Percentiles rank a stretch among this genome's conserved stretches.
Conservation (phyloP, 108 stramenopile species). For the Cylindrotheca closterium region DNA sequence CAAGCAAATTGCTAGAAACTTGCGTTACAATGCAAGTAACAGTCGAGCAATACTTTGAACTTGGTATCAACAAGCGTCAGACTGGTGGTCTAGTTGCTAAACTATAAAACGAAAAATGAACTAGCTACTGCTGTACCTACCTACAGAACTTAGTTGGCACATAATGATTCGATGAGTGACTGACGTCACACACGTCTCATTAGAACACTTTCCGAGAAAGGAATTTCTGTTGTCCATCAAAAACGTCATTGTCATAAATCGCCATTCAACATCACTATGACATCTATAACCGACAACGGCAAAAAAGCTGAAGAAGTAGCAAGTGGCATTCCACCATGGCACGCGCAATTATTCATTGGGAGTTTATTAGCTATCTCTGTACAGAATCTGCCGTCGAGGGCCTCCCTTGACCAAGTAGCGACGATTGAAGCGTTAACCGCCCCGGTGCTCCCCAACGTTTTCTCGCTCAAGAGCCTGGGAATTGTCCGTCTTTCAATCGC, state of each 20-base stretch:
- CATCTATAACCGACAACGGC: neutral
- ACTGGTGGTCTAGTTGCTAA: constrained; percentile 3
- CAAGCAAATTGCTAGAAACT: constrained; percentile 64
- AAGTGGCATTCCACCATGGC: constrained; percentile 36
- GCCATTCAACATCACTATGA: too few relatives aligned
- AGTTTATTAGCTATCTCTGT: constrained; percentile 24
- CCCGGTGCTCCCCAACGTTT: constrained; percentile 42
- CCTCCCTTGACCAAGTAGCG: constrained; percentile 58
- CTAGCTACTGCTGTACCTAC: neutral
- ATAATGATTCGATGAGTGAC: too few relatives aligned
- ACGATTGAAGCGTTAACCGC: constrained; percentile 55
- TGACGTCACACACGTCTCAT: too few relatives aligned
- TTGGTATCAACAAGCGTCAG: constrained; percentile 23
- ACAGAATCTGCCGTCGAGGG: constrained; percentile 40
- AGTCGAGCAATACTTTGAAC: constrained; percentile 69
- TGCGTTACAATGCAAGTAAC: constrained; percentile 64
- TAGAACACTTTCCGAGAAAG: too few relatives aligned
- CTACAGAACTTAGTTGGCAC: too few relatives aligned
- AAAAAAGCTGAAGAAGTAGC: neutral
- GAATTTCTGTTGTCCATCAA: too few relatives aligned
- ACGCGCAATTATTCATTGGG: constrained; percentile 41
- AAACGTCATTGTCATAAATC: too few relatives aligned
- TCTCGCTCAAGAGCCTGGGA: constrained; percentile 44
- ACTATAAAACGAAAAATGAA: constrained; percentile 5
- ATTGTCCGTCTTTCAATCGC: constrained; percentile 52